A percentile compares a stretch with the other conserved stretches of the same genome.
Evolutionary conservation across 148 eudicot genomes (phyloP).

Genomic region (Fagopyrum esculentum): DNA sequence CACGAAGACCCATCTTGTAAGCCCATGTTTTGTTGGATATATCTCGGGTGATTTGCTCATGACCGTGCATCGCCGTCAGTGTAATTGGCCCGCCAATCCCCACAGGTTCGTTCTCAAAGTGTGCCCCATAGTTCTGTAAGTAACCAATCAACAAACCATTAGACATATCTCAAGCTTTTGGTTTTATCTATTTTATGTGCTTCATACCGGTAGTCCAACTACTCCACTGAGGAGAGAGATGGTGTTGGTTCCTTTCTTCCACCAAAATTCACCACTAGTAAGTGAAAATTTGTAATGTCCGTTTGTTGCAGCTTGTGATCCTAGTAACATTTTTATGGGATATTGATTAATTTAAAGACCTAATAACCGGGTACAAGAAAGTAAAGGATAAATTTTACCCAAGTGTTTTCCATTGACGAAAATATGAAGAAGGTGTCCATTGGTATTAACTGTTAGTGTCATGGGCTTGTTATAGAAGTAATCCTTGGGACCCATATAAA

Average conservation of each 20-base stretch:
- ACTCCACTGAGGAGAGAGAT: constrained; percentile 31
- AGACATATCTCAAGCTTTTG: no score
- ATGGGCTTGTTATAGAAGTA: constrained; percentile 8
- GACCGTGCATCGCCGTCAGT: constrained; percentile 7
- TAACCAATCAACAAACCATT: background rate
- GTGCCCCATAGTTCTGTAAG: constrained; percentile 34
- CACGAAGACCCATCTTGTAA: no score
- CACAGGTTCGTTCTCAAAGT: constrained; percentile 18
- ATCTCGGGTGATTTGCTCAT: constrained; percentile 13
- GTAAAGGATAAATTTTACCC: constrained; percentile 8
- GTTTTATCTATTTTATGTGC: background rate
- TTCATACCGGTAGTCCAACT: constrained; percentile 18
- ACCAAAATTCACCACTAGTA: background rate
- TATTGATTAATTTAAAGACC: no score
- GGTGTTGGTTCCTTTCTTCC: constrained; percentile 1
- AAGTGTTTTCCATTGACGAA: constrained; percentile 22
- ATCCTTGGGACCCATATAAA: constrained; percentile 8
- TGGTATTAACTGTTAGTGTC: constrained; percentile 16
- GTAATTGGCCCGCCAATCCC: constrained; percentile 28
- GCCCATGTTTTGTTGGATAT: no score
- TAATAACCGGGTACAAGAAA: no score
- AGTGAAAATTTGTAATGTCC: background rate
- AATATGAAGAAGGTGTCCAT: constrained; percentile 22
- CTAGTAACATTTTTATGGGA: background rate
- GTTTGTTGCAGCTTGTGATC: constrained; percentile 2